Evolutionary conservation across 2,329 filamentous ascomycete species (phyloP).

Genomic region (Fusarium denticulatum): DNA sequence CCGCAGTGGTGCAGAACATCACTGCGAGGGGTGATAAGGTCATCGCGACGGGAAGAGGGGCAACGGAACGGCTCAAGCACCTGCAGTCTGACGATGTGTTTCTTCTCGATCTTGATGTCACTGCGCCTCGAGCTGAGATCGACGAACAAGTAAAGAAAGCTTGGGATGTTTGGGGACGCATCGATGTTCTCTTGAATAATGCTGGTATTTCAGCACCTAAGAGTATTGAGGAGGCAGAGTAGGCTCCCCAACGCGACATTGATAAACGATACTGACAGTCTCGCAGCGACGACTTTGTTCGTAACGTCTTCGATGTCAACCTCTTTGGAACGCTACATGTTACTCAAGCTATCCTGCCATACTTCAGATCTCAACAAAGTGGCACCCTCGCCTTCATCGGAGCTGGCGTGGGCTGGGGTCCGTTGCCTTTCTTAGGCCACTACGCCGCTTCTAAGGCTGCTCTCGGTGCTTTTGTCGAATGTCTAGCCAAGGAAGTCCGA

Average conservation of each 20-base stretch:
- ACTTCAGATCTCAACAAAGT: neutral
- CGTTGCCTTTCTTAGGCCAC: conserved; percentile 1
- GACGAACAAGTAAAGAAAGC: neutral
- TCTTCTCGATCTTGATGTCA: conserved; percentile 4
- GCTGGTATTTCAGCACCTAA: neutral
- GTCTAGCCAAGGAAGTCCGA: neutral
- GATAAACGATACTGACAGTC: neutral
- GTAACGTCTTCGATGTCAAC: conserved; percentile 3
- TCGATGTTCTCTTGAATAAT: conserved; percentile 9
- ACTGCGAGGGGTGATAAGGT: neutral
- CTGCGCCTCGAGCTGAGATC: neutral
- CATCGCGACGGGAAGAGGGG: conserved; percentile 1
- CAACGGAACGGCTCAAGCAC: neutral
- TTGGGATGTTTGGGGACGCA: neutral
- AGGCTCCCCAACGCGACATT: neutral
- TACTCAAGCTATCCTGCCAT: conserved; percentile 3
- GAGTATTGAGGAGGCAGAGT: conserved; percentile 9
- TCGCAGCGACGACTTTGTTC: neutral
- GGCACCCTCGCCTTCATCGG: neutral
- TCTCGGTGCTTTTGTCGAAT: neutral
- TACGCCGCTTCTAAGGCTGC: conserved; percentile 13
- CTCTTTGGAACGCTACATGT: neutral
- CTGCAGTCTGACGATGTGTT: neutral
- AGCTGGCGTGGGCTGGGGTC: neutral
- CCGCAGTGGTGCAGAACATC: conserved; percentile 6